phyloP scores from a whole-genome alignment of 2,329 filamentous ascomycete species.

The Coniella lustricola region DNA sequence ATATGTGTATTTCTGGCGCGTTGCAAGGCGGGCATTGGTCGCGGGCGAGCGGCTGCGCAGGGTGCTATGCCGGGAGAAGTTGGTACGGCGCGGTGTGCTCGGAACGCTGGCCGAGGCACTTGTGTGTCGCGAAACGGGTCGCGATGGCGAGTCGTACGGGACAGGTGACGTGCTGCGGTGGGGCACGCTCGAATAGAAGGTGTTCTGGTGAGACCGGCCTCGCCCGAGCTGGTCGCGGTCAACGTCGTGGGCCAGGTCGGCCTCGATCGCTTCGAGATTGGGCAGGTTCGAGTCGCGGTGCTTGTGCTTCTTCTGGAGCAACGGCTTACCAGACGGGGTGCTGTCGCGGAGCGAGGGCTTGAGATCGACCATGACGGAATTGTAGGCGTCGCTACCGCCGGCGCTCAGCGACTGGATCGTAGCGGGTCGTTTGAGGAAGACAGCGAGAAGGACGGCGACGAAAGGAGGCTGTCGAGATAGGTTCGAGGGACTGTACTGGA shows the following conservation, averaged over 20 bases:
- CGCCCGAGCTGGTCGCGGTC: conserved; percentile 15
- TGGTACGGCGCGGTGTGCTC: conserved; percentile 26
- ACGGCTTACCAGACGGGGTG: conserved; percentile 12
- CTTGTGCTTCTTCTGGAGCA: conserved; percentile 14
- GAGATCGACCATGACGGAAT: conserved; percentile 9
- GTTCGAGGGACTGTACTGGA: background rate
- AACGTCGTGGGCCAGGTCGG: conserved; percentile 15
- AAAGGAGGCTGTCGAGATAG: conserved; percentile 1
- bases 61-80: conserved; percentile 52
- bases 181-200: conserved; percentile 7
- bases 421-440: background rate
- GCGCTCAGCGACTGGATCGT: background rate
- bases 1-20: conserved; percentile 77
- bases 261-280: conserved; percentile 17
- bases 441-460: background rate
- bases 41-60: conserved; percentile 75
- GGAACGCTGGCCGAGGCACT: conserved; percentile 21
- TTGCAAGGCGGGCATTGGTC: conserved; percentile 54
- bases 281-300: conserved; percentile 10
- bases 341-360: conserved; percentile 6
- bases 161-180: conserved; percentile 6
- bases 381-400: background rate
- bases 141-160: conserved; percentile 4
- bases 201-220: conserved; percentile 12
- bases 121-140: conserved; percentile 10